A percentile compares a stretch with the other conserved stretches of the same genome.
phyloP scores from a whole-genome alignment of 192 early-diverging fungal species.

The Backusella morwellensis region DNA sequence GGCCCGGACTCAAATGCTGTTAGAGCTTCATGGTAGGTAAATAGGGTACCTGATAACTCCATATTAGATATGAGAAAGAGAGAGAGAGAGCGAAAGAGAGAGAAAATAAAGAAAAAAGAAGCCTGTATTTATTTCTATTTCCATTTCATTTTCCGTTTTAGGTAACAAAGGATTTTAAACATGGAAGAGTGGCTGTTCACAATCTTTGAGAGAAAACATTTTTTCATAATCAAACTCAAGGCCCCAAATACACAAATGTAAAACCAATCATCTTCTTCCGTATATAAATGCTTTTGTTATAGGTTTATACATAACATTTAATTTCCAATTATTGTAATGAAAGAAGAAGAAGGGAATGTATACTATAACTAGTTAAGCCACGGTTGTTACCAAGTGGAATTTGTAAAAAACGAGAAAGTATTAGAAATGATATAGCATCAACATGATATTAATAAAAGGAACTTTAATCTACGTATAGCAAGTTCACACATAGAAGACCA shows the following conservation, averaged over 20 bases:
- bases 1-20: constrained; percentile 46
- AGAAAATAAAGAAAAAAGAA: not conserved
- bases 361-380: no score
- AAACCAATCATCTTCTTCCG: not conserved
- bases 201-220: no score
- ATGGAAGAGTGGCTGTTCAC: not conserved
- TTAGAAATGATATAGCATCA: no score
- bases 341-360: no score
- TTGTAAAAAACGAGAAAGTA: no score
- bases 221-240: no score
- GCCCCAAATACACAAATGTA: not conserved
- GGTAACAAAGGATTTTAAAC: not conserved
- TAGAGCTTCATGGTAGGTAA: constrained; percentile 35
- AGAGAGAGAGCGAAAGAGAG: not conserved
- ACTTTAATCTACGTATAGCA: no score
- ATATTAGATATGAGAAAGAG: constrained; percentile 15
- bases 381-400: no score
- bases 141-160: not conserved
- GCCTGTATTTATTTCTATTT: not conserved
- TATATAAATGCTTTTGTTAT: not conserved
- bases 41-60: constrained; percentile 36
- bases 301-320: not conserved
- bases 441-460: no score
- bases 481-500: no score
- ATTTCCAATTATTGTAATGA: no score